Percentiles rank a stretch among this genome's conserved stretches.
Evolutionary conservation across 768 basidiomycete species (phyloP).

Genomic region (Lanmaoa pseudosensibilis): DNA sequence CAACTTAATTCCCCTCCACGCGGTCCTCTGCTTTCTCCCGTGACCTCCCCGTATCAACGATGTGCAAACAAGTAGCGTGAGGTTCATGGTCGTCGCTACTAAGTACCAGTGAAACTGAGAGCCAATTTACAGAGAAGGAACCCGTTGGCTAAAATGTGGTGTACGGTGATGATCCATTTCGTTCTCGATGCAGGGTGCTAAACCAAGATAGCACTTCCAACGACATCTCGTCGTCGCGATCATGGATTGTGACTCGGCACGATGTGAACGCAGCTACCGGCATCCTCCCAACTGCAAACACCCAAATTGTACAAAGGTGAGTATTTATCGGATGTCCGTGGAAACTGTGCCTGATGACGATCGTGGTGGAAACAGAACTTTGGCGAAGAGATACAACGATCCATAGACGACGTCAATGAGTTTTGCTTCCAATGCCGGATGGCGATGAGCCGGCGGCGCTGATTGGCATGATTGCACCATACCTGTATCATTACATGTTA

Average conservation of each 20-base stretch:
- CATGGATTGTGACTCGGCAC: conserved; percentile 66
- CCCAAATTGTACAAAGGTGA: conserved; percentile 56
- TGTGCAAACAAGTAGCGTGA: conserved; percentile 80
- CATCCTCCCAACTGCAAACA: conserved; percentile 59
- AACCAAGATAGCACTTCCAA: conserved; percentile 65
- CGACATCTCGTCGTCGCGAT: conserved; percentile 72
- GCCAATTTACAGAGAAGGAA: conserved; percentile 59
- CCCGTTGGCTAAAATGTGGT: conserved; percentile 70
- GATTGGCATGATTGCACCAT: conserved; percentile 23
- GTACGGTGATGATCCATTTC: conserved; percentile 40
- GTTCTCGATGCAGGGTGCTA: conserved; percentile 6
- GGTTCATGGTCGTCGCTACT: conserved; percentile 31
- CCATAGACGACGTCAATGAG: conserved; percentile 69
- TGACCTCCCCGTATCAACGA: conserved; percentile 27
- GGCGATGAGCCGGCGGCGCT: conserved; percentile 42
- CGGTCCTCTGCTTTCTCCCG: conserved; percentile 1
- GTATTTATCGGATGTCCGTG: conserved; percentile 25
- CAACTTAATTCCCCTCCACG: conserved; percentile 15
- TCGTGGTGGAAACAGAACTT: conserved; percentile 48
- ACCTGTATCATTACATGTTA: conserved; percentile 29
- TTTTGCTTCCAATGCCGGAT: conserved; percentile 70
- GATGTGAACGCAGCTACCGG: conserved; percentile 62
- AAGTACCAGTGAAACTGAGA: neutral
- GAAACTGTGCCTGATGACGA: conserved; percentile 11
- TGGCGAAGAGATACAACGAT: conserved; percentile 65